Percentiles rank a stretch among this genome's conserved stretches.
Conservation (phyloP, 108 stramenopile genomes). For the Bacterosira constricta region DNA sequence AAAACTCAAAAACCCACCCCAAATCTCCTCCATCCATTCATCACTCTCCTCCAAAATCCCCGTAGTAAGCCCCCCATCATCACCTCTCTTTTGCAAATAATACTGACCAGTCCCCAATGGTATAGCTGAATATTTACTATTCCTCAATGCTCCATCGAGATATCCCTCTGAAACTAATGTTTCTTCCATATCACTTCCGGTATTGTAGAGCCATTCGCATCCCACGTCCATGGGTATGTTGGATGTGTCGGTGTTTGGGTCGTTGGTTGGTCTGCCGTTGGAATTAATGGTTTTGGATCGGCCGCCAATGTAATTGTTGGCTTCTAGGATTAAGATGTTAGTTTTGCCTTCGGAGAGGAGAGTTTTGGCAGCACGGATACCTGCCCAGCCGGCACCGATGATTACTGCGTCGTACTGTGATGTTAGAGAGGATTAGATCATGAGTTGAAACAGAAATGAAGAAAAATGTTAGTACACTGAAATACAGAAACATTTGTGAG, state of each 20-base stretch:
- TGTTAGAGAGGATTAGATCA: background rate
- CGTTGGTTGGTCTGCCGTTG: background rate
- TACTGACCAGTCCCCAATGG: background rate
- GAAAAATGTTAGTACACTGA: background rate
- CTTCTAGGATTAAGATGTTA: background rate
- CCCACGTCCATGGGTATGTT: background rate
- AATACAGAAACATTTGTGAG: background rate
- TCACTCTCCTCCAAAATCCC: too few relatives aligned
- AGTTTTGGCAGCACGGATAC: constrained; percentile 11
- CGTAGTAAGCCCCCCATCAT: background rate
- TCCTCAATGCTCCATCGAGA: background rate
- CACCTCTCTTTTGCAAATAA: background rate
- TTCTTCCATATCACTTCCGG: background rate
- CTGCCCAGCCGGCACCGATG: constrained; percentile 20
- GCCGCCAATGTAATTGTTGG: constrained; percentile 12
- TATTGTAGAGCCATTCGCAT: background rate
- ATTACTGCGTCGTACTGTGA: constrained; percentile 14
- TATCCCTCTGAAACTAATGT: background rate
- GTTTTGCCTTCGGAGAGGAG: background rate
- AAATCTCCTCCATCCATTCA: background rate
- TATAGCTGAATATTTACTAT: background rate
- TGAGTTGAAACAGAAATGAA: background rate
- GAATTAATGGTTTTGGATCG: background rate
- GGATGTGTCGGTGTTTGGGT: background rate
- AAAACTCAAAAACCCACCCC: background rate